phyloP scores from a whole-genome alignment of 148 eudicot species.

The Fagopyrum homotropicum region DNA sequence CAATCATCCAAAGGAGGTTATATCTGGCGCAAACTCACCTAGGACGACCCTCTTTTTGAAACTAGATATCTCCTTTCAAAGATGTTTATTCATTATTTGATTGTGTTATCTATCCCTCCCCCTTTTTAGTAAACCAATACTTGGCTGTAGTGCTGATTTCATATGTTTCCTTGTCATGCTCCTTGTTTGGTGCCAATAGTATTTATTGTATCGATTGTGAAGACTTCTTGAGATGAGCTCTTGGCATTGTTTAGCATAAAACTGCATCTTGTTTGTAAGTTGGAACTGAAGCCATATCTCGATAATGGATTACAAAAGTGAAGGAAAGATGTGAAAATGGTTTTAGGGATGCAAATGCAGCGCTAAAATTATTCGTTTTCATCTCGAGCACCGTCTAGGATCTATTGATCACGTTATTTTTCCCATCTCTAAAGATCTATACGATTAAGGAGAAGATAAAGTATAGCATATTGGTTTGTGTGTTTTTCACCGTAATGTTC shows the following conservation, averaged over 20 bases:
- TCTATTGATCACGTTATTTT: too few relatives aligned
- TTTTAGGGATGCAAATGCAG: too few relatives aligned
- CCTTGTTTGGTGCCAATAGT: not conserved
- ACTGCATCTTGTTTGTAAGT: not conserved
- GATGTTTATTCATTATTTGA: slow-evolving; percentile 7
- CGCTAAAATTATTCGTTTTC: too few relatives aligned
- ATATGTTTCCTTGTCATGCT: not conserved
- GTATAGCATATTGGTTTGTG: too few relatives aligned
- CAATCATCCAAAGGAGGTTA: slow-evolving; percentile 38
- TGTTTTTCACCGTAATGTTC: too few relatives aligned
- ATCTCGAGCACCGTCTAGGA: too few relatives aligned
- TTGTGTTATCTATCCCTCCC: slow-evolving; percentile 6
- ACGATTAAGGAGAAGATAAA: too few relatives aligned
- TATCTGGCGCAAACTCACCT: slow-evolving; percentile 33
- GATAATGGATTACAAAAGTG: not conserved
- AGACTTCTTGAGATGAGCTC: not conserved
- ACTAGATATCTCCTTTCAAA: not conserved
- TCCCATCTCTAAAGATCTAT: too few relatives aligned
- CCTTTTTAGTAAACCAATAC: not conserved
- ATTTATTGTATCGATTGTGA: not conserved
- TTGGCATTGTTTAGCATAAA: not conserved
- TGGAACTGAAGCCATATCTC: not conserved
- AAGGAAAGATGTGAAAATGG: too few relatives aligned
- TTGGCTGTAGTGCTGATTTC: not conserved
- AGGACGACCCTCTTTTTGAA: not conserved